These are phyloP conservation scores for Candida freyschussii DNA, from an alignment of 1,139 yeast species.

Conservation along the genomic window DNA sequence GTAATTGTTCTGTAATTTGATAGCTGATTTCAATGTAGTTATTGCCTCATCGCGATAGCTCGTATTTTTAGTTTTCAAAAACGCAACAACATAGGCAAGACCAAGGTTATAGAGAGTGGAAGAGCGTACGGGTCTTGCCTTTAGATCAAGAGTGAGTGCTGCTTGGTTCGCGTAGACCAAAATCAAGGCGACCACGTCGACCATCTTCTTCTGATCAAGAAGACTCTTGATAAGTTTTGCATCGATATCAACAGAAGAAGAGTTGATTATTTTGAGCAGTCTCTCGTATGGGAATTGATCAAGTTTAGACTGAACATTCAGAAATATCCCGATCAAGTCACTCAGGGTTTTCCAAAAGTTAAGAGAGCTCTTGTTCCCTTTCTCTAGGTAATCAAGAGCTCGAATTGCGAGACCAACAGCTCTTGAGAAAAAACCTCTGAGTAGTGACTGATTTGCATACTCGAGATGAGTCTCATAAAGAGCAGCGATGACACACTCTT, in stretches of 20 bases:
- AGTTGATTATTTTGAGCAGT: slow-evolving; percentile 33
- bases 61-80: slow-evolving; percentile 30
- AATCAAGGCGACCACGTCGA: slow-evolving; percentile 18
- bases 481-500: slow-evolving; percentile 53
- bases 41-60: slow-evolving; percentile 46
- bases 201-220: slow-evolving; percentile 10
- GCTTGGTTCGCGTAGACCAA: slow-evolving; percentile 20
- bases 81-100: slow-evolving; percentile 51
- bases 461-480: slow-evolving; percentile 53
- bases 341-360: slow-evolving; percentile 50
- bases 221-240: slow-evolving; percentile 10
- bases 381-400: slow-evolving; percentile 31
- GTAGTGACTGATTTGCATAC: slow-evolving; percentile 48
- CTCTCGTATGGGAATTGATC: slow-evolving; percentile 41
- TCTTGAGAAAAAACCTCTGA: slow-evolving; percentile 62
- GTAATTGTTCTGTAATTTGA: slow-evolving; percentile 64
- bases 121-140: slow-evolving; percentile 51
- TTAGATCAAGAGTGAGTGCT: slow-evolving; percentile 22
- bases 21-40: slow-evolving; percentile 55
- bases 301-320: slow-evolving; percentile 42
- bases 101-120: slow-evolving; percentile 69
- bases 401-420: slow-evolving; percentile 48
- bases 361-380: slow-evolving; percentile 34
- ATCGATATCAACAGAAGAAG: slow-evolving; percentile 15
- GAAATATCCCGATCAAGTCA: slow-evolving; percentile 41